These are phyloP conservation scores for Mucor sp. DNA, from an alignment of 371 early-diverging fungal species.

Conservation along the genomic window DNA sequence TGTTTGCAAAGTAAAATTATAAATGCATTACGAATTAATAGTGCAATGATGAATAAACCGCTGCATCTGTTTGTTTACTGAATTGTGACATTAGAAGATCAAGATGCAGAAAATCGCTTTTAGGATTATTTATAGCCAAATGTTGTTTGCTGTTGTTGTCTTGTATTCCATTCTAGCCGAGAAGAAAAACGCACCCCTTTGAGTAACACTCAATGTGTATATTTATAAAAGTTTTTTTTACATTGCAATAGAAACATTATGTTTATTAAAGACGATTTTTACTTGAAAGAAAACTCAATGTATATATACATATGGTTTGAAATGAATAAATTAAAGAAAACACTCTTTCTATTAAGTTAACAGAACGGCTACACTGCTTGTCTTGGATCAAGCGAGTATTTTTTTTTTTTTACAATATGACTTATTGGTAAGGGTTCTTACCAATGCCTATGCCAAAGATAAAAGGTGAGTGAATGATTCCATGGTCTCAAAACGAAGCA, in stretches of 20 bases:
- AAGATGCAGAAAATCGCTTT: not conserved
- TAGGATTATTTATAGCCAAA: not conserved
- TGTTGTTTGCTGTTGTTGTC: too few relatives aligned
- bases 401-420: not conserved
- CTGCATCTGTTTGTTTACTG: not conserved
- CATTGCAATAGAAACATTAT: not conserved
- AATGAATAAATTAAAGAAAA: not conserved
- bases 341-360: constrained; percentile 1
- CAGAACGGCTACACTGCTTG: constrained; percentile 1
- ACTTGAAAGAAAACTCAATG: not conserved
- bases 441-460: not conserved
- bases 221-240: too few relatives aligned
- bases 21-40: not conserved
- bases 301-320: not conserved
- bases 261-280: not conserved
- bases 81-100: not conserved
- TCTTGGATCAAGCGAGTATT: not conserved
- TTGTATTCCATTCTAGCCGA: not conserved
- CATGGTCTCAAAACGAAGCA: not conserved
- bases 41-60: not conserved
- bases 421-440: constrained; percentile 1
- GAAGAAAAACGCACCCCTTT: not conserved
- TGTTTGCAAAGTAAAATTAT: too few relatives aligned
- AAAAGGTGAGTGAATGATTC: not conserved
- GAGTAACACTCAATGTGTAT: not conserved